Conservation (phyloP, 306 rosid genomes). For the Glycine soja region DNA sequence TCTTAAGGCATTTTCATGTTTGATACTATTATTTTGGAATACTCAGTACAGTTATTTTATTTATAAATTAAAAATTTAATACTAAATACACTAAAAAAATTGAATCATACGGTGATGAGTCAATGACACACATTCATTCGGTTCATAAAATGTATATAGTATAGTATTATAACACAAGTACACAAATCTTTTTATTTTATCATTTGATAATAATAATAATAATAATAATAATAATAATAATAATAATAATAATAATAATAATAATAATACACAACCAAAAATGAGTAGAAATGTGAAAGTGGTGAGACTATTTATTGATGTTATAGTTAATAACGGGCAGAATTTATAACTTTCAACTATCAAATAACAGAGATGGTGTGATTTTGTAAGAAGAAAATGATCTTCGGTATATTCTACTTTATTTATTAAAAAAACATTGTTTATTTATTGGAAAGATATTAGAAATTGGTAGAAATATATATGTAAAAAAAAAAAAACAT, state of each 20-base stretch:
- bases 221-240: background rate
- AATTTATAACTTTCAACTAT: background rate
- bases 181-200: background rate
- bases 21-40: background rate
- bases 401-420: background rate
- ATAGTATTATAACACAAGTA: background rate
- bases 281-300: background rate
- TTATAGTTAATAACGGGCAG: background rate
- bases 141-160: background rate
- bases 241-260: background rate
- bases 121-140: background rate
- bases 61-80: background rate
- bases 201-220: background rate
- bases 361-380: background rate
- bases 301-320: background rate
- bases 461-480: background rate
- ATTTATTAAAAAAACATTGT: background rate
- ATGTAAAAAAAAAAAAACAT: background rate
- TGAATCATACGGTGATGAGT: background rate
- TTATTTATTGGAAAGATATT: background rate
- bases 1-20: constrained; percentile 2
- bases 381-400: constrained; percentile 11
- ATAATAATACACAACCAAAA: background rate
- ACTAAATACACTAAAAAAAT: background rate
- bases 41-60: background rate